Evolutionary conservation across 1,284 basidiomycete species (phyloP).

Genomic region (Ustilago nuda): DNA sequence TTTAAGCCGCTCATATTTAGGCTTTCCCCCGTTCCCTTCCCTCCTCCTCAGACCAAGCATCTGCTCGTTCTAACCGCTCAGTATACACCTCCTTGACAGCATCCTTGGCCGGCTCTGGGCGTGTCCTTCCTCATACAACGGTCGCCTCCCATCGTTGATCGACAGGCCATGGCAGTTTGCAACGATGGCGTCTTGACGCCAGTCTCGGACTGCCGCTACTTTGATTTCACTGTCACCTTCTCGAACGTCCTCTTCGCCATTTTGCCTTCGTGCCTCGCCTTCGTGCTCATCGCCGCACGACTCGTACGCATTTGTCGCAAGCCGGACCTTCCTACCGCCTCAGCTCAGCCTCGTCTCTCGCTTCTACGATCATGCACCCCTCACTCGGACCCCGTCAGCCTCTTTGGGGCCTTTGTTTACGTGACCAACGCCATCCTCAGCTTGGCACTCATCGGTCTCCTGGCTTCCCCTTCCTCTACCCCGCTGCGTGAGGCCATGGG

Average conservation of each 20-base stretch:
- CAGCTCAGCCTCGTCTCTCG: conserved; percentile 17
- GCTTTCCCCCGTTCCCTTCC: not conserved
- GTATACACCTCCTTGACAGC: not conserved
- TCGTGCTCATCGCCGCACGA: conserved; percentile 24
- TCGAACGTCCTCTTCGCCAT: conserved; percentile 48
- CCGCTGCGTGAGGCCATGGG: conserved; percentile 19
- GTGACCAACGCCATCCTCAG: conserved; percentile 34
- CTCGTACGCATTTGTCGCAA: conserved; percentile 28
- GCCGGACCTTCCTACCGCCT: conserved; percentile 21
- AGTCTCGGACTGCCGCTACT: conserved; percentile 51
- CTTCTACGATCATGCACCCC: conserved; percentile 26
- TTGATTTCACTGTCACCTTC: conserved; percentile 59
- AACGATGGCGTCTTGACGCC: conserved; percentile 53
- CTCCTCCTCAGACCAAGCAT: not conserved
- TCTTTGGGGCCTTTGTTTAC: conserved; percentile 33
- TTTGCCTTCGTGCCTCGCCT: conserved; percentile 39
- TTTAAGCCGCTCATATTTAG: not conserved
- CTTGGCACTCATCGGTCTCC: conserved; percentile 21
- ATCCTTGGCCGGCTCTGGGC: not conserved
- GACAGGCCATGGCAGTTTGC: conserved; percentile 24
- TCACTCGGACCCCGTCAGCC: conserved; percentile 38
- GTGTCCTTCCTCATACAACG: not conserved
- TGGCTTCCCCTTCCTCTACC: conserved; percentile 18
- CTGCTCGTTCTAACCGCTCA: not conserved
- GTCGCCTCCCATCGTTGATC: not conserved